Base-by-base conservation (phyloP, 1,284 basidiomycete species). In the Sphaerobolus stellatus region DNA sequence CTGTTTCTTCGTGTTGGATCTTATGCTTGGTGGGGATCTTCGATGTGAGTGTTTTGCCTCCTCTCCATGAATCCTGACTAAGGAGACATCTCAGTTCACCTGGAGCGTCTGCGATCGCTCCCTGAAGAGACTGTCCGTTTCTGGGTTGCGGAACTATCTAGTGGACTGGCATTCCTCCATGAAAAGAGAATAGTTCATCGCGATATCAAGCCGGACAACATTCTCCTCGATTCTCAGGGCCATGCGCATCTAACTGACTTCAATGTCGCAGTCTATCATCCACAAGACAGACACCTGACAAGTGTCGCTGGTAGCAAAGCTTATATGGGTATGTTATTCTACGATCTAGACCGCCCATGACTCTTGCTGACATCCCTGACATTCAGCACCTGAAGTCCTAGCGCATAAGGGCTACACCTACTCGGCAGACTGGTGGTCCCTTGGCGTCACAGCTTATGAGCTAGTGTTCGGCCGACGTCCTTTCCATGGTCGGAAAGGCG, bases 1-100 rank as follows among this genome's bases (percentile, higher is more conserved):
- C 68, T 94, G 95, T 66, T 98, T 98, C 79, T 98, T 98, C 67
- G 81, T 84, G 3, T 67, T 85, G 59, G 83, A 84, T 63, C 65
- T 83, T 45, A 82, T 82, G 80, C 67, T 81, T 25, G 78, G 80
- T 24, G 79, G 79, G 13, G 79, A 81, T 64, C 64, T 56, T n/a
- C 54, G 73, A 51, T 57, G 72, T 68, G 27, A 16, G 25, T 49
- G 41, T 43, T 30, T 48, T 16, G 11, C 24, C 29, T 20, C 5
- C 22, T 18, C 31, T 30, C 30, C 6, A 64, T 66, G 9, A 61
- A 61, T 4, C 66, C 63, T 20, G 71, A 22, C 61, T 61, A 11
- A 55, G 69, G 48, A 63, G 67, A 20, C 56, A 59, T 16, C 56
- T 64, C 20, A 75, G 78, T 77, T 67, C 80, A 78, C 67, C 69